A percentile compares a stretch with the other conserved stretches of the same genome.
Conservation (phyloP, 73 alveolate species). For the Symbiodinium pilosum region DNA sequence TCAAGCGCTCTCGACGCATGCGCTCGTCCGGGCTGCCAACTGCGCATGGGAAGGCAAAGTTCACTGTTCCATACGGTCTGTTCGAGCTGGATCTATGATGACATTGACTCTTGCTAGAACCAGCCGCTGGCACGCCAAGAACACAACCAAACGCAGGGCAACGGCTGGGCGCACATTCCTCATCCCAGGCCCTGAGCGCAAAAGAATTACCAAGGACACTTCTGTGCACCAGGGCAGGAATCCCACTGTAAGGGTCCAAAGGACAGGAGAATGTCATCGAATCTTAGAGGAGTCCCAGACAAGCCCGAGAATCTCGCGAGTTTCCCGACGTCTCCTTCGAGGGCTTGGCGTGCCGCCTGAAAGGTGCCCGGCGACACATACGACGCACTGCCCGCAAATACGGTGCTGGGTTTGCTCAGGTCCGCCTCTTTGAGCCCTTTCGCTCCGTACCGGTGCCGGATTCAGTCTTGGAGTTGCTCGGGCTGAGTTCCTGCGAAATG, state of each 20-base stretch:
- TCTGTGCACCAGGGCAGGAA: neutral
- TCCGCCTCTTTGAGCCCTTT: constrained; percentile 19
- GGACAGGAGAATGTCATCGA: neutral
- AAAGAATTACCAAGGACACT: no score
- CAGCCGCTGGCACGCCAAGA: neutral
- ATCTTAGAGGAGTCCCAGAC: neutral
- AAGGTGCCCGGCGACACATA: neutral
- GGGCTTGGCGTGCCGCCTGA: neutral
- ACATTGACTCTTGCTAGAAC: no score
- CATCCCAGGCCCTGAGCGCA: neutral
- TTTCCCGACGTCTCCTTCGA: neutral
- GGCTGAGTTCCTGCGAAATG: neutral
- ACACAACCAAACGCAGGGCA: neutral
- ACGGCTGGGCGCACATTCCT: neutral
- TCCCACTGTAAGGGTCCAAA: neutral
- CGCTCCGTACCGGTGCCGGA: neutral
- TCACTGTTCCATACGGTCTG: no score
- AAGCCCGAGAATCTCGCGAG: neutral
- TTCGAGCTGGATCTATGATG: no score
- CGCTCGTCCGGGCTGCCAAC: constrained; percentile 20
- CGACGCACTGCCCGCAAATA: neutral
- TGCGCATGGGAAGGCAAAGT: neutral
- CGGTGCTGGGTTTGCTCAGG: neutral
- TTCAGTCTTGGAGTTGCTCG: neutral
- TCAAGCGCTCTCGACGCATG: constrained; percentile 19